A percentile compares a stretch with the other conserved stretches of the same genome.
Conservation (phyloP, 78 protist genomes). For the Dictyostelium intermedium region DNA sequence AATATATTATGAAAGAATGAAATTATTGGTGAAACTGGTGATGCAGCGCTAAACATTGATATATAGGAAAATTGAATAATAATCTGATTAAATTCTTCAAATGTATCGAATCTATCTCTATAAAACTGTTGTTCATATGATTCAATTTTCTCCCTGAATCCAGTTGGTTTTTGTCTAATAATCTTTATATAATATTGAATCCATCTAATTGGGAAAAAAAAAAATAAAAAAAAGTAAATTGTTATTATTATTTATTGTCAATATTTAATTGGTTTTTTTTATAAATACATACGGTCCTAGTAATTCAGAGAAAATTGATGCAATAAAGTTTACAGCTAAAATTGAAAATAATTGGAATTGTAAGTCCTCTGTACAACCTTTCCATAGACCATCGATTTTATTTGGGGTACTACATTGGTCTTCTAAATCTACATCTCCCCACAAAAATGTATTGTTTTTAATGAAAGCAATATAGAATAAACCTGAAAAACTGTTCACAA, state of each 20-base stretch:
- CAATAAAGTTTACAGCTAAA: conserved; percentile 7
- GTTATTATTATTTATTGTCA: too few species aligned
- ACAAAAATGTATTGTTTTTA: conserved; percentile 35
- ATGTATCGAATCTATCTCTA: background rate
- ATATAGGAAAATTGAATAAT: conserved; percentile 78
- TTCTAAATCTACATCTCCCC: conserved; percentile 15
- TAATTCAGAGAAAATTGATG: background rate
- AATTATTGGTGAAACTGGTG: conserved; percentile 82
- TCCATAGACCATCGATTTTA: conserved; percentile 8
- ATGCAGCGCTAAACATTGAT: conserved; percentile 80
- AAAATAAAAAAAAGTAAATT: background rate
- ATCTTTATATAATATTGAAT: background rate
- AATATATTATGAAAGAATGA: conserved; percentile 81
- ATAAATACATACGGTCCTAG: conserved; percentile 23
- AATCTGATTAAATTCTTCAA: conserved; percentile 34
- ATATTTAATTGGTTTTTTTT: too few species aligned
- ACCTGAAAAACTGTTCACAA: conserved; percentile 83
- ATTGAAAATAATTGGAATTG: conserved; percentile 63
- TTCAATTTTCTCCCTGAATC: background rate
- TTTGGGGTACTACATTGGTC: conserved; percentile 5
- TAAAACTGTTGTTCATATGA: conserved; percentile 37
- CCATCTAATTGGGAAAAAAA: background rate
- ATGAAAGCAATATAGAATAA: conserved; percentile 88
- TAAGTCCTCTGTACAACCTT: conserved; percentile 73
- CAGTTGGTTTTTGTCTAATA: background rate